phyloP scores from a whole-genome alignment of 345 rosid species.

The Brassica incana region DNA sequence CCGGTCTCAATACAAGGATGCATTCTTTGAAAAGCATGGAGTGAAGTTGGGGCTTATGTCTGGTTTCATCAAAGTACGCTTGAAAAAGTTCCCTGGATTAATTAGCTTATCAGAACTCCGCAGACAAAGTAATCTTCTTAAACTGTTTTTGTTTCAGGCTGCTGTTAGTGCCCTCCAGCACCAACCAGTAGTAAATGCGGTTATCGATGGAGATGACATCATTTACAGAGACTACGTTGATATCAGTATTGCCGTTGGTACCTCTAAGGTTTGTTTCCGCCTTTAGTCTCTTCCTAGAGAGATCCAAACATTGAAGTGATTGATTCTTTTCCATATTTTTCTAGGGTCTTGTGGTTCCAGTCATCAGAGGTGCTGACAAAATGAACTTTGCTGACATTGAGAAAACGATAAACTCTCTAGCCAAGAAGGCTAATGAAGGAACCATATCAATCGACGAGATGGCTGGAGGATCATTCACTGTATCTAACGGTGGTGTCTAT shows the following conservation, averaged over 20 bases:
- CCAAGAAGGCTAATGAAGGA: conserved; percentile 90
- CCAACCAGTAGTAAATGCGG: conserved; percentile 96
- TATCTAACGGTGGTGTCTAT: conserved; percentile 59
- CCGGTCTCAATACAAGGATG: conserved; percentile 95
- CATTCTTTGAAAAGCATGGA: conserved; percentile 92
- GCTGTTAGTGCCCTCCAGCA: conserved; percentile 92
- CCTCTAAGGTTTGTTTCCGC: conserved; percentile 50
- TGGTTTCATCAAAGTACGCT: conserved; percentile 81
- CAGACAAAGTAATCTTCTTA: neutral
- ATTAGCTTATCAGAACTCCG: neutral
- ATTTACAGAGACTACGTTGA: conserved; percentile 94
- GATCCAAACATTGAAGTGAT: neutral
- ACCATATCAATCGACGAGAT: conserved; percentile 95
- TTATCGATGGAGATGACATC: conserved; percentile 96
- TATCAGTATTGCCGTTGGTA: conserved; percentile 84
- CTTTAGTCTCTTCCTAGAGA: neutral
- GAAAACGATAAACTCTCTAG: conserved; percentile 84
- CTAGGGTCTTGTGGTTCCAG: conserved; percentile 95
- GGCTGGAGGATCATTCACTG: conserved; percentile 98
- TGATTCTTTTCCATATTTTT: neutral
- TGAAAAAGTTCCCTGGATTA: neutral
- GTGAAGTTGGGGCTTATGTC: conserved; percentile 98
- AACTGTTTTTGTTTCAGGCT: conserved; percentile 57
- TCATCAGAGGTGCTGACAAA: conserved; percentile 63
- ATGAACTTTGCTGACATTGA: conserved; percentile 94